These are phyloP conservation scores for Penicillium waksmanii DNA, from an alignment of 495 filamentous ascomycete genomes.

Conservation along the genomic window DNA sequence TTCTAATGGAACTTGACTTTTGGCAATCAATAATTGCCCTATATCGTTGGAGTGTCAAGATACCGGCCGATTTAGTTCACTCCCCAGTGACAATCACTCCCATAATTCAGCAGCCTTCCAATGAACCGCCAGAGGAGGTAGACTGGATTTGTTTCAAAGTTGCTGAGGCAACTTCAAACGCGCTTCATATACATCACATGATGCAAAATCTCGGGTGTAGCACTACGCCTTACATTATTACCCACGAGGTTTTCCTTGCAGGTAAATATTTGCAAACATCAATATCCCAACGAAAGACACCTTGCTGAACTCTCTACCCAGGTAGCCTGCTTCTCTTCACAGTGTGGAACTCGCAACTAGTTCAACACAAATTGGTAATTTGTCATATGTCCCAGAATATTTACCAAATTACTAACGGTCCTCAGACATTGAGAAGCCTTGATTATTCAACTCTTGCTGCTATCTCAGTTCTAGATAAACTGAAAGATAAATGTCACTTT, in stretches of 20 bases:
- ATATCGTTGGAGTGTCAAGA: slow-evolving; percentile 2
- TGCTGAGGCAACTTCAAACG: slow-evolving; percentile 1
- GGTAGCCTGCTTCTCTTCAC: not conserved
- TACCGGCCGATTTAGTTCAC: not conserved
- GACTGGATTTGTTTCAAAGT: slow-evolving; percentile 1
- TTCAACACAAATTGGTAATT: not conserved
- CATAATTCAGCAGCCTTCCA: not conserved
- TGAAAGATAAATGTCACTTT: not conserved
- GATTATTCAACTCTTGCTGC: slow-evolving; percentile 5
- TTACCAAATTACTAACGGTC: not conserved
- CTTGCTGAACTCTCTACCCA: not conserved
- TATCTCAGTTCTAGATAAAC: not conserved
- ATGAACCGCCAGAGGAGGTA: not conserved
- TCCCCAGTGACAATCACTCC: not conserved
- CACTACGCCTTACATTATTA: not conserved
- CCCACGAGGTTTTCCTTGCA: not conserved
- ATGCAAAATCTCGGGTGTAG: not conserved
- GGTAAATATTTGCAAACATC: not conserved
- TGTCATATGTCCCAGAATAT: not conserved
- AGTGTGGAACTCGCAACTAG: not conserved
- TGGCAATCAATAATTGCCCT: slow-evolving; percentile 10
- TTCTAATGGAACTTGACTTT: slow-evolving; percentile 10
- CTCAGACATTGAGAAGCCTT: not conserved
- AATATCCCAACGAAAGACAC: not conserved
- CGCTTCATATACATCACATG: not conserved